Evolutionary conservation across 202 grass and related monocot species (phyloP), one percentile per base, ranked within the genome.

Genomic region (Hordeum pubiflorum): DNA sequence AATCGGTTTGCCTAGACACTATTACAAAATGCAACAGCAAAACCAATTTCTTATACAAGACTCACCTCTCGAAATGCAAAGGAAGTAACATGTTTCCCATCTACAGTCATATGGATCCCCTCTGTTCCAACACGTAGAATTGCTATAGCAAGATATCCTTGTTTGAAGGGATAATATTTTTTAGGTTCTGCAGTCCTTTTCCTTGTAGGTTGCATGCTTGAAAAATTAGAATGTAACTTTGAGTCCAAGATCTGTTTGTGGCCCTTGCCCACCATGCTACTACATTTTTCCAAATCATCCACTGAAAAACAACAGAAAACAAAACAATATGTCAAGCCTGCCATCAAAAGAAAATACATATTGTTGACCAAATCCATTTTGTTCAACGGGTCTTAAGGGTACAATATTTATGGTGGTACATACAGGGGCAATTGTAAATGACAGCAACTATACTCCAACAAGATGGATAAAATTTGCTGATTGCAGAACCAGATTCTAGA

Each of bases 31-130:
- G 26, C 21, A 75, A 75, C 12, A 24, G 1, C 26, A 70, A 27
- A 50, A 10, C 26, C 2, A 23, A 72, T 31, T 44, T 26, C 8
- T 33, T 75, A 79, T 58, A 76, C 5, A 72, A 48, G 17, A 70
- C 71, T 67, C 86, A 94, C 96, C 86, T 89, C 83, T 59, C 90
- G 80, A 84, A 88, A 91, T 20, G 88, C 74, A 83, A 95, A 98
- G 3, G 96, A 95, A 74, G 90, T 98, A 56, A 91, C 79, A 83
- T 95, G 95, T 74, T 87, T 98, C 81, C 95, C 95, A 52, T 98
- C 95, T 71, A 98, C 90, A 12, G 88, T 91, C 90, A 98, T 95
- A 81, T 98, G 92, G 40, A 98, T 88, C 58, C 92, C 92, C 52
- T 95, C 85, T 22, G 76, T 80, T 44, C 95, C 92, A 4, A 98